Base-by-base conservation (phyloP, 768 basidiomycete species). In the Kwoniella sp. region DNA sequence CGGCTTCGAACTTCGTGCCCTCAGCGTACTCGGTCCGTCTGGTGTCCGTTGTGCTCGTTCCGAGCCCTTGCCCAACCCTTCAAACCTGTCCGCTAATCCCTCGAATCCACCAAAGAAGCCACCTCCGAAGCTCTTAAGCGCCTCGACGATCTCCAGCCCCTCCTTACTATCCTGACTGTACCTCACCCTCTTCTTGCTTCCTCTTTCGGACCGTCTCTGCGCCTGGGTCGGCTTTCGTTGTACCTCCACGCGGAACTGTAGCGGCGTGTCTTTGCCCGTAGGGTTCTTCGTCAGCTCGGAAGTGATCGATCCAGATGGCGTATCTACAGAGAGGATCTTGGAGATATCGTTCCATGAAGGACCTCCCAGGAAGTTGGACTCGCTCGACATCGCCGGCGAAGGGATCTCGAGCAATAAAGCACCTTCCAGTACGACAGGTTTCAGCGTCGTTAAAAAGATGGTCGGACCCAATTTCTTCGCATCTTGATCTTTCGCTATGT, bases 91-190 rank as follows among this genome's bases (percentile, higher is more conserved):
- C 26, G 63, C 68, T 29, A 77, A 29, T 8, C 65, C 69, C 29
- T 70, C 67, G 55, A 77, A 77, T 17, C 76, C 76, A 45, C 76
- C 76, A 65, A 70, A 69, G 51, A 72, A 72, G 8, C 76, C 76
- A 45, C 65, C 66, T 34, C 65, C 67, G 34, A 73, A 67, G n/a
- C 25, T 30, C 48, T 64, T 58, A 22, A 77, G 55, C 30, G 37
- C 58, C 22, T 58, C n/a, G 11, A 68, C 47, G 45, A 75, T 73
- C 48, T 69, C 66, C 22, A 60, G 41, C 28, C 69, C 73, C 47
- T 75, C 73, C 52, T 66, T 57, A 7, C 61, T 31, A 20, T 69
- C 63, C 31, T 65, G 37, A 17, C 61, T 37, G 50, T 56, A 45
- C 53, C 41, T 55, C 59, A 37, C 58, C 55, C 37, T 29, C 31